These are phyloP conservation scores for Catharanthus roseus DNA, from an alignment of 257 asterid species.

Conservation along the genomic window DNA sequence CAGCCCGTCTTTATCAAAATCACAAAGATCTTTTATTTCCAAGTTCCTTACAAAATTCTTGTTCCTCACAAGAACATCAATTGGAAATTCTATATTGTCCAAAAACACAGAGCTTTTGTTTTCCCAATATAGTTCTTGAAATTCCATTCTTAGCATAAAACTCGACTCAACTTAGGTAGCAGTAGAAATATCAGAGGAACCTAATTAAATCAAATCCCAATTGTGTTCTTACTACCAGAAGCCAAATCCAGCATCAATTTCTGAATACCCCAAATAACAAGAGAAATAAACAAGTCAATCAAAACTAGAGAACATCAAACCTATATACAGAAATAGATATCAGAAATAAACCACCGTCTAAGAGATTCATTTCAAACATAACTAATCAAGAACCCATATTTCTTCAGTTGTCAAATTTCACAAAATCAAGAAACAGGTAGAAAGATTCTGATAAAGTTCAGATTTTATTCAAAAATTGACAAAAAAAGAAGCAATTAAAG, in stretches of 20 bases:
- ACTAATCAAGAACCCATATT: not conserved
- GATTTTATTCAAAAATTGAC: not conserved
- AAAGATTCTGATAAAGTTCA: not conserved
- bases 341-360: too few relatives aligned
- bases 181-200: slow-evolving; percentile 4
- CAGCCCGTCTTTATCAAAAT: slow-evolving; percentile 12
- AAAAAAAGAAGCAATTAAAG: slow-evolving; percentile 9
- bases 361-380: too few relatives aligned
- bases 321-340: too few relatives aligned
- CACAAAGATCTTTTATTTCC: slow-evolving; percentile 15
- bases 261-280: not conserved
- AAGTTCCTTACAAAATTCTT: slow-evolving; percentile 18
- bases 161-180: not conserved
- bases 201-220: not conserved
- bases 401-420: slow-evolving; percentile 2
- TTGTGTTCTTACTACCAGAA: not conserved
- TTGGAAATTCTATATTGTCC: slow-evolving; percentile 20
- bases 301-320: too few relatives aligned
- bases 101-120: slow-evolving; percentile 21
- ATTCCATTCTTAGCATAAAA: slow-evolving; percentile 21
- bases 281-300: not conserved
- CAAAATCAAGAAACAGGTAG: slow-evolving; percentile 7
- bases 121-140: slow-evolving; percentile 23
- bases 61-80: slow-evolving; percentile 14
- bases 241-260: not conserved